Percentiles rank a stretch among this genome's conserved stretches.
Conservation (phyloP, 2,329 filamentous ascomycete species). For the Botrytis cinerea region DNA sequence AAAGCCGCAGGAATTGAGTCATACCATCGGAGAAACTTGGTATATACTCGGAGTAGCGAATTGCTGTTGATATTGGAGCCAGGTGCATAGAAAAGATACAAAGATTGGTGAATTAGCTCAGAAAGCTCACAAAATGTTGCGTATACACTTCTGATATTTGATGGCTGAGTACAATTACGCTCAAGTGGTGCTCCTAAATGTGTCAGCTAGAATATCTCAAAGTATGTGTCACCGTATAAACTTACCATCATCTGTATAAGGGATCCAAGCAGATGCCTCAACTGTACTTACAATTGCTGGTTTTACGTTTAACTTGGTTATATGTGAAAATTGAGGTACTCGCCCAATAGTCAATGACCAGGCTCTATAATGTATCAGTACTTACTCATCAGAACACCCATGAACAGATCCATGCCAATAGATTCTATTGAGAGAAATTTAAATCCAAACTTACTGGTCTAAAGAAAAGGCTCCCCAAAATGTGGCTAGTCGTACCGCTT, state of each 20-base stretch:
- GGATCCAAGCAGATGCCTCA: constrained; percentile 56
- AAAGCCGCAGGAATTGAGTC: constrained; percentile 65
- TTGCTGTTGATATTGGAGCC: constrained; percentile 64
- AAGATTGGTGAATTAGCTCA: constrained; percentile 68
- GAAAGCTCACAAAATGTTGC: constrained; percentile 71
- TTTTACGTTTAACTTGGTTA: constrained; percentile 58
- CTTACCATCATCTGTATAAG: constrained; percentile 41
- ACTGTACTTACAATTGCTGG: constrained; percentile 61
- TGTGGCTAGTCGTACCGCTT: constrained; percentile 50
- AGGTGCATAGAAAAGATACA: constrained; percentile 66
- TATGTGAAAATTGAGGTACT: constrained; percentile 60
- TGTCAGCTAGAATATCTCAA: not conserved
- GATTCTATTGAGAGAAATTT: constrained; percentile 53
- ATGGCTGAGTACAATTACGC: constrained; percentile 62
- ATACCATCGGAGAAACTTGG: constrained; percentile 72
- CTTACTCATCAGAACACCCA: not conserved
- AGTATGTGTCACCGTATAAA: not conserved
- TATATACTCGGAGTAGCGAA: constrained; percentile 64
- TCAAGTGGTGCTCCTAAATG: constrained; percentile 49
- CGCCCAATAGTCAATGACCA: constrained; percentile 67
- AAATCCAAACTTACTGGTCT: constrained; percentile 56
- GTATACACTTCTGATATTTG: constrained; percentile 67
- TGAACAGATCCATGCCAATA: not conserved
- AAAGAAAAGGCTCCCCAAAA: constrained; percentile 49
- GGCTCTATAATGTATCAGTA: constrained; percentile 48